Conservation (phyloP, 2,329 filamentous ascomycete species). For the Acarospora socialis region DNA sequence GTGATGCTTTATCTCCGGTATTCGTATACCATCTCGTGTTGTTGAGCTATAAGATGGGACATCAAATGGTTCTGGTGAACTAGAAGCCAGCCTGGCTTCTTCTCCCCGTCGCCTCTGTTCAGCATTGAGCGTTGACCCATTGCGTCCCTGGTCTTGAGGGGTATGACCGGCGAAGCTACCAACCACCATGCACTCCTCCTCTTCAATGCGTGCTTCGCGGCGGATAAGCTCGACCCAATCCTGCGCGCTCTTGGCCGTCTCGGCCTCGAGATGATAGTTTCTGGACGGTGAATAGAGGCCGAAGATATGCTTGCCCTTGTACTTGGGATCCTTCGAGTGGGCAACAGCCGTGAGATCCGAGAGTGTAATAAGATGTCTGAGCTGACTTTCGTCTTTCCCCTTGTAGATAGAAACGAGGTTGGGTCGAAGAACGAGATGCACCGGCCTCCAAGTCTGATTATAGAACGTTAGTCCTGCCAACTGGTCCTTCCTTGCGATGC, state of each 20-base stretch:
- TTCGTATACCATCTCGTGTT: conserved; percentile 16
- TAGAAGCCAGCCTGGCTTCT: conserved; percentile 23
- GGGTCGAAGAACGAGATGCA: conserved; percentile 79
- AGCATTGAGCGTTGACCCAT: neutral
- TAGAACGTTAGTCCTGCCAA: neutral
- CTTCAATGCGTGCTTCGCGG: conserved; percentile 65
- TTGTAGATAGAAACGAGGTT: conserved; percentile 89
- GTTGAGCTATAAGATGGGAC: conserved; percentile 13
- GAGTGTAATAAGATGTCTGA: conserved; percentile 76
- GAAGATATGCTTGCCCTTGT: conserved; percentile 75
- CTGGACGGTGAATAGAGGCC: conserved; percentile 81
- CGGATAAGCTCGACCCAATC: conserved; percentile 80
- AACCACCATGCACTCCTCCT: conserved; percentile 69
- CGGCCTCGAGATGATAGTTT: conserved; percentile 81
- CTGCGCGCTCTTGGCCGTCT: conserved; percentile 57
- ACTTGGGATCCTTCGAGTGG: conserved; percentile 75
- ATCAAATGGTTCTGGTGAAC: conserved; percentile 47
- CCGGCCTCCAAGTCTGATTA: conserved; percentile 54
- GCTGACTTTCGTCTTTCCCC: conserved; percentile 73
- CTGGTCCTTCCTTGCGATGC: neutral
- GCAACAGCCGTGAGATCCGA: conserved; percentile 86
- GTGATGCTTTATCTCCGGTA: conserved; percentile 12
- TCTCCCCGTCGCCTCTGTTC: conserved; percentile 1
- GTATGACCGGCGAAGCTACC: conserved; percentile 48
- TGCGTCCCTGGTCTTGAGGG: conserved; percentile 28